Percentiles rank a stretch among this genome's conserved stretches.
These are phyloP conservation scores for Skeletonema marinoi DNA, from an alignment of 108 stramenopile genomes.

Conservation along the genomic window DNA sequence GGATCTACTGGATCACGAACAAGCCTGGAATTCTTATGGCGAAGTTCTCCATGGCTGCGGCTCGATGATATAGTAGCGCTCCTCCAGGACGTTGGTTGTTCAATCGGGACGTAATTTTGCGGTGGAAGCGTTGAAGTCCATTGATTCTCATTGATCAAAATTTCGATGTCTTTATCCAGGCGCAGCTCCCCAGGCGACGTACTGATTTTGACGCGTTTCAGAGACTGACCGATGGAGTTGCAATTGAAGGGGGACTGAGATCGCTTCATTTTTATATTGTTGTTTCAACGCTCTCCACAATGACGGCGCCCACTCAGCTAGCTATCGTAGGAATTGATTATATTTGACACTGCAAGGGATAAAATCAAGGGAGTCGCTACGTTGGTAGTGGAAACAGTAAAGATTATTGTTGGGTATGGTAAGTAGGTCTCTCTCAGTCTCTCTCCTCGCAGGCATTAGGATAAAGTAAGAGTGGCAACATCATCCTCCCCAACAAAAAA, in stretches of 20 bases:
- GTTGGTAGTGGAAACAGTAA: too few relatives aligned
- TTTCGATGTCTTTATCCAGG: constrained; percentile 61
- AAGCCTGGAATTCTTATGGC: constrained; percentile 17
- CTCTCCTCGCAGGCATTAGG: too few relatives aligned
- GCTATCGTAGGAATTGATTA: background rate
- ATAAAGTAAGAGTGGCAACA: too few relatives aligned
- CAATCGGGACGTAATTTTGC: background rate
- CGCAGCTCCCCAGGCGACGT: constrained; percentile 73
- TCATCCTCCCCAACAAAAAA: too few relatives aligned
- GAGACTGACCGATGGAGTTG: constrained; percentile 32
- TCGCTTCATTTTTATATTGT: constrained; percentile 3
- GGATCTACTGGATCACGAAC: constrained; percentile 54
- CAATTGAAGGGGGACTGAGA: background rate
- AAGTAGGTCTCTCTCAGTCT: too few relatives aligned
- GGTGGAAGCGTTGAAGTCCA: constrained; percentile 19
- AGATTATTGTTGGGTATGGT: too few relatives aligned
- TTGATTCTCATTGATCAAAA: constrained; percentile 28
- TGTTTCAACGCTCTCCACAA: background rate
- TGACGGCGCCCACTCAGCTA: background rate
- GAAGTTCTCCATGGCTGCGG: constrained; percentile 26
- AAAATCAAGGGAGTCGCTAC: too few relatives aligned
- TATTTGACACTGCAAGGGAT: background rate
- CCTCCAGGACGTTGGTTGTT: constrained; percentile 5
- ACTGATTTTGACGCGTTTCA: constrained; percentile 73
- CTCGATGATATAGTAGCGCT: background rate